Evolutionary conservation across 495 filamentous ascomycete species (phyloP).

Genomic region (Pseudevernia furfuracea): DNA sequence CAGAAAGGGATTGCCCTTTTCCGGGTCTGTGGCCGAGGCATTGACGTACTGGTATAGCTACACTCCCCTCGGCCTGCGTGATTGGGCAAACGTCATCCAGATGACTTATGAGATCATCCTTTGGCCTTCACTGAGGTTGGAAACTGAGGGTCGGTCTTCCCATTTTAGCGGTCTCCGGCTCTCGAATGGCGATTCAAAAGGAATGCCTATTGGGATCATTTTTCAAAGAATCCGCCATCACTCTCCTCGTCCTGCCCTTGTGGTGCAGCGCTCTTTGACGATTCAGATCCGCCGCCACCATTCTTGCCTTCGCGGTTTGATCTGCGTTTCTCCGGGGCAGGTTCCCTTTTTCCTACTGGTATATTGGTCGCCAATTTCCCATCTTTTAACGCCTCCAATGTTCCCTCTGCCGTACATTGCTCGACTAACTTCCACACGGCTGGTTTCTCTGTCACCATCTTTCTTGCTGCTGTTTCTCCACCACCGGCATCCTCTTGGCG

Average conservation of each 20-base stretch:
- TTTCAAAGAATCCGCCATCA: constrained; percentile 51
- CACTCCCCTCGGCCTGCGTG: background rate
- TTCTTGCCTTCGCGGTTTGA: constrained; percentile 4
- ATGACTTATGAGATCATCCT: background rate
- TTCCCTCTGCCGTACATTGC: constrained; percentile 59
- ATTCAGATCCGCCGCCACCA: background rate
- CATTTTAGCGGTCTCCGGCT: background rate
- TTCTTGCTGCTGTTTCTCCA: constrained; percentile 11
- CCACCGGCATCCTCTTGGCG: constrained; percentile 24
- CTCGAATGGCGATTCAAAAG: background rate
- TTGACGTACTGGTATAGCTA: background rate
- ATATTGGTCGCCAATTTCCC: constrained; percentile 36
- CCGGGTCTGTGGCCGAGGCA: background rate
- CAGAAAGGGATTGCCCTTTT: background rate
- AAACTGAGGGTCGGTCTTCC: background rate
- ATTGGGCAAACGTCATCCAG: background rate
- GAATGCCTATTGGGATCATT: constrained; percentile 3
- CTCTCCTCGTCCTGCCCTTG: constrained; percentile 40
- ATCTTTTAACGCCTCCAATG: constrained; percentile 48
- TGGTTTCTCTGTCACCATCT: constrained; percentile 36
- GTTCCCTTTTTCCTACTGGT: constrained; percentile 20
- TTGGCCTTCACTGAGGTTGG: background rate
- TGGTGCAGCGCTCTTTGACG: constrained; percentile 14
- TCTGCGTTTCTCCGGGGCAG: constrained; percentile 15
- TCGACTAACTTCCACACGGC: constrained; percentile 65